A percentile compares a stretch with the other conserved stretches of the same genome.
Conservation (phyloP, 208 protist genomes). For the Trypanosoma cruzi region DNA sequence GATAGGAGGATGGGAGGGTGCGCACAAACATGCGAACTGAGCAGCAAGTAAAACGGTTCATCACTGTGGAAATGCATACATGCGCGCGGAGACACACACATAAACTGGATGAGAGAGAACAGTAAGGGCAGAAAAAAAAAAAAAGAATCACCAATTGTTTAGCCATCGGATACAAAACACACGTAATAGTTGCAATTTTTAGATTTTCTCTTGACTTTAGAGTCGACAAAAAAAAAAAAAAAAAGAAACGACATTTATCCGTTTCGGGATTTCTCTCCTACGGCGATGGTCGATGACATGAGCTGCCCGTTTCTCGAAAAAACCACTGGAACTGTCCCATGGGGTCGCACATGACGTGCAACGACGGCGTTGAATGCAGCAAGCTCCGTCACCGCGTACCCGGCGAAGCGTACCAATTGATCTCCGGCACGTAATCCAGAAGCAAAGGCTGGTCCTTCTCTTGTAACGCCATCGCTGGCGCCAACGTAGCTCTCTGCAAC, state of each 20-base stretch:
- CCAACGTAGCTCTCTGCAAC: constrained; percentile 51
- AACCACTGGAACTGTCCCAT: constrained; percentile 53
- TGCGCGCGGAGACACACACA: neutral
- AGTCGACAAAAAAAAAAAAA: neutral
- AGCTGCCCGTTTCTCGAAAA: constrained; percentile 44
- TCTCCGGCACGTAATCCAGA: constrained; percentile 71
- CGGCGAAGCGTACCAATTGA: constrained; percentile 77
- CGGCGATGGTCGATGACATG: constrained; percentile 23
- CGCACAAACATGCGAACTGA: neutral
- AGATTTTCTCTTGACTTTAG: neutral
- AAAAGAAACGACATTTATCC: neutral
- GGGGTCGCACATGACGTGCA: constrained; percentile 60
- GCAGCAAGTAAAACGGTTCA: neutral
- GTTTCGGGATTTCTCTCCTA: constrained; percentile 25
- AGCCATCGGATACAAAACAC: too few species aligned
- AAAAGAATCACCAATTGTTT: too few species aligned
- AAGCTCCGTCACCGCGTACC: constrained; percentile 85
- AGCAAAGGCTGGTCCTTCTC: constrained; percentile 49
- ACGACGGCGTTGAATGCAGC: constrained; percentile 85
- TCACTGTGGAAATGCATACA: neutral
- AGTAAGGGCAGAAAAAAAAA: neutral
- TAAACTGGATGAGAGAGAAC: neutral
- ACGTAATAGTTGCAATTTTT: too few species aligned
- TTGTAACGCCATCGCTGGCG: constrained; percentile 32
- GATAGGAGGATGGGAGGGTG: too few species aligned